phyloP scores from a whole-genome alignment of 2,329 filamentous ascomycete genomes.

The Rhexocercosporidium sp. region DNA sequence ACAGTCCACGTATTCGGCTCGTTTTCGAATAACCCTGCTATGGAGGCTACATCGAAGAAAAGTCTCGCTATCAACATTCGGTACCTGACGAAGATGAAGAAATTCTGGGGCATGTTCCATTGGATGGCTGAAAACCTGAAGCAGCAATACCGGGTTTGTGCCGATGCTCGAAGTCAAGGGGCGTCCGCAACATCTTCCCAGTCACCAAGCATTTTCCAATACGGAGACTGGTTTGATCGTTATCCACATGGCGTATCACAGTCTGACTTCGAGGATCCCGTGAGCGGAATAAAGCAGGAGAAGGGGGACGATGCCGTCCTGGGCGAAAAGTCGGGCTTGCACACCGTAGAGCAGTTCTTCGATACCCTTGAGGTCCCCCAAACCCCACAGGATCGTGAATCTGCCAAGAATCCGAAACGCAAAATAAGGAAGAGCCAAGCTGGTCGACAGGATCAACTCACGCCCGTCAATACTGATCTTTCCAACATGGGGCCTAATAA shows the following conservation, averaged over 20 bases:
- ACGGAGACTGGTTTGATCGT: slow-evolving; percentile 95
- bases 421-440: slow-evolving; percentile 48
- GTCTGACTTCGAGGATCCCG: slow-evolving; percentile 81
- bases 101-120: slow-evolving; percentile 98
- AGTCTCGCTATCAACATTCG: slow-evolving; percentile 88
- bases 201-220: slow-evolving; percentile 77
- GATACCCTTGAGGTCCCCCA: slow-evolving; percentile 73
- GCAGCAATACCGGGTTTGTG: slow-evolving; percentile 82
- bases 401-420: slow-evolving; percentile 41
- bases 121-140: slow-evolving; percentile 94
- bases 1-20: slow-evolving; percentile 94
- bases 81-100: slow-evolving; percentile 93
- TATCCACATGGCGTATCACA: slow-evolving; percentile 92
- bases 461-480: slow-evolving; percentile 36
- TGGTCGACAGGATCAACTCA: slow-evolving; percentile 29
- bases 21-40: slow-evolving; percentile 79
- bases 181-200: slow-evolving; percentile 52
- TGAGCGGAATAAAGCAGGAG: slow-evolving; percentile 70
- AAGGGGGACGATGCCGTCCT: slow-evolving; percentile 86
- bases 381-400: slow-evolving; percentile 38
- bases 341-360: slow-evolving; percentile 94
- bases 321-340: slow-evolving; percentile 86
- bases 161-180: slow-evolving; percentile 78
- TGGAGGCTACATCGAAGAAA: slow-evolving; percentile 80
- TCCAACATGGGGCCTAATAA: slow-evolving; percentile 28